These are phyloP conservation scores for Xerocomus nothofagi DNA, from an alignment of 1,284 basidiomycete genomes.

Conservation along the genomic window DNA sequence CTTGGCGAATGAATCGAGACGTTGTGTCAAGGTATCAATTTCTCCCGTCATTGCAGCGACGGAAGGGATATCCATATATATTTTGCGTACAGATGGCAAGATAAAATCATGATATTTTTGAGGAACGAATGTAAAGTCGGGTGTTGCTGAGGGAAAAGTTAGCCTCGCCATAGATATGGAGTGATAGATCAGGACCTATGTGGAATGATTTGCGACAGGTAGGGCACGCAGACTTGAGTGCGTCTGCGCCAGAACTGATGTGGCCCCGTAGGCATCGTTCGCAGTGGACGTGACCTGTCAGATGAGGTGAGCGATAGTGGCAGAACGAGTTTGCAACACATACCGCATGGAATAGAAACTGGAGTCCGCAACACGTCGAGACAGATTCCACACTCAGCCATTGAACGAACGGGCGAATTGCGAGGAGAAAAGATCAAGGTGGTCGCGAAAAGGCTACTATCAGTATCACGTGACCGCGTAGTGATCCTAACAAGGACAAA, in stretches of 20 bases:
- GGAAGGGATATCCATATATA: conserved; percentile 50
- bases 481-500: conserved; percentile 25
- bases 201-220: conserved; percentile 56
- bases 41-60: conserved; percentile 33
- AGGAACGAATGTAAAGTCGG: conserved; percentile 54
- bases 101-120: conserved; percentile 61
- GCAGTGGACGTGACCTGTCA: conserved; percentile 62
- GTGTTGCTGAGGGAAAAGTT: conserved; percentile 28
- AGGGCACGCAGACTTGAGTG: conserved; percentile 50
- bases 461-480: conserved; percentile 32
- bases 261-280: conserved; percentile 51
- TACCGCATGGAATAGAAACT: conserved; percentile 63
- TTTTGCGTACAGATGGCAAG: conserved; percentile 52
- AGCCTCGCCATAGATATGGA: not conserved
- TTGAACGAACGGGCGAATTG: conserved; percentile 13
- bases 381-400: conserved; percentile 62
- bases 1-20: conserved; percentile 35
- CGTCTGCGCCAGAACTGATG: conserved; percentile 44
- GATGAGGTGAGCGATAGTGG: conserved; percentile 2
- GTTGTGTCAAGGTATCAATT: conserved; percentile 36
- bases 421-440: not conserved
- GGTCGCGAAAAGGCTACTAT: not conserved
- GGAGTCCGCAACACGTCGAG: conserved; percentile 52
- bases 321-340: not conserved
- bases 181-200: conserved; percentile 42